A percentile compares a stretch with the other conserved stretches of the same genome.
Conservation (phyloP, 768 basidiomycete species). For the Russula foetens region DNA sequence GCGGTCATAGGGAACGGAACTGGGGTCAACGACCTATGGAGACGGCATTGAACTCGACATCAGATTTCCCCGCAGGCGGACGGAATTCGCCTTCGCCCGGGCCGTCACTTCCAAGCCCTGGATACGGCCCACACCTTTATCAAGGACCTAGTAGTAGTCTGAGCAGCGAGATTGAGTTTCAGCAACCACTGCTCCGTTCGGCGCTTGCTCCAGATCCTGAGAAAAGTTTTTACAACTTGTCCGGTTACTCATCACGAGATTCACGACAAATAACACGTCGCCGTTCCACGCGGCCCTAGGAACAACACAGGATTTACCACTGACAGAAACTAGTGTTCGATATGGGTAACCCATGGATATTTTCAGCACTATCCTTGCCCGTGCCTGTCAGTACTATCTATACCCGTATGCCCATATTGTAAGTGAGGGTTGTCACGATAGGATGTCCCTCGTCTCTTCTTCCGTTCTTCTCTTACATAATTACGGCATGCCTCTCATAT, state of each 20-base stretch:
- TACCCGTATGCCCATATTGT: no score
- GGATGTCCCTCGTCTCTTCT: no score
- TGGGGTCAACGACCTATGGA: slow-evolving; percentile 80
- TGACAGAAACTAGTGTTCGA: slow-evolving; percentile 33
- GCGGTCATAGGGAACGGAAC: slow-evolving; percentile 78
- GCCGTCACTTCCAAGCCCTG: slow-evolving; percentile 31
- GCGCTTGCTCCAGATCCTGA: background rate
- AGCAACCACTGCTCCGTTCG: slow-evolving; percentile 49
- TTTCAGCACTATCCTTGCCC: no score
- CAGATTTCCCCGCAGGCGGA: slow-evolving; percentile 32
- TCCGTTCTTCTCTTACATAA: no score
- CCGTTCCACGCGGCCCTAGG: slow-evolving; percentile 19
- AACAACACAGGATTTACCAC: slow-evolving; percentile 30
- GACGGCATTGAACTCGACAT: slow-evolving; percentile 35
- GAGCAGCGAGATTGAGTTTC: slow-evolving; percentile 45
- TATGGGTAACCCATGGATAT: no score
- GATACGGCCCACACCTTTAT: slow-evolving; percentile 53
- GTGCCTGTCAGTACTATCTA: no score
- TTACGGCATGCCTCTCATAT: no score
- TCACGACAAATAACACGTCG: no score
- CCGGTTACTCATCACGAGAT: slow-evolving; percentile 20
- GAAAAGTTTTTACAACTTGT: background rate
- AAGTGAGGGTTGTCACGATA: no score
- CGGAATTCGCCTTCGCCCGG: slow-evolving; percentile 35
- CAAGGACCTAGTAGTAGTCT: slow-evolving; percentile 15